A percentile compares a stretch with the other conserved stretches of the same genome.
These are phyloP conservation scores for Fraxinus baroniana DNA, from an alignment of 305 asterid species.

Conservation along the genomic window DNA sequence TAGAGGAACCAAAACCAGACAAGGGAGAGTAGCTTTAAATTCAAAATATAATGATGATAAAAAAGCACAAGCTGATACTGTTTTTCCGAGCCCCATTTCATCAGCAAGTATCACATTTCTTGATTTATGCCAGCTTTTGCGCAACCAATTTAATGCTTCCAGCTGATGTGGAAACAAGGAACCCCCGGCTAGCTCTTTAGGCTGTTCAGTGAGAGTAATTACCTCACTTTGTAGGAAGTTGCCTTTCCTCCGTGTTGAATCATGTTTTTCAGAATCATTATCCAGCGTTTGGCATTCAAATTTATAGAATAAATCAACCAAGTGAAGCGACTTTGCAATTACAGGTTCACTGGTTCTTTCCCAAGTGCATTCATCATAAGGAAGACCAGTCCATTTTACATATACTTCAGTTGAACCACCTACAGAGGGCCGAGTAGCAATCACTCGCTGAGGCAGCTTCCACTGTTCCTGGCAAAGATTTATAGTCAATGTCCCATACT, in stretches of 20 bases:
- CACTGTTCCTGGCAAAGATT: conserved; percentile 84
- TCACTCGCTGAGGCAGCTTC: conserved; percentile 85
- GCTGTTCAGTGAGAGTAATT: conserved; percentile 81
- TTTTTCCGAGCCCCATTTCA: conserved; percentile 99
- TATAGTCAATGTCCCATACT: conserved; percentile 73
- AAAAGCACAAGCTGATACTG: conserved; percentile 96
- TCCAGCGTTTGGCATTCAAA: conserved; percentile 71
- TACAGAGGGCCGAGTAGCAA: conserved; percentile 60
- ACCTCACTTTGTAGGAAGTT: conserved; percentile 52
- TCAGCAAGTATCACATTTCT: conserved; percentile 98
- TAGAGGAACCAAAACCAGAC: conserved; percentile 94
- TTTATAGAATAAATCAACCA: conserved; percentile 68
- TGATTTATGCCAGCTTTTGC: conserved; percentile 87
- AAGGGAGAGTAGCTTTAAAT: conserved; percentile 78
- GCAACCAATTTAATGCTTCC: conserved; percentile 98
- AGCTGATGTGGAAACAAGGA: conserved; percentile 95
- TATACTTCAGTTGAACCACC: conserved; percentile 70
- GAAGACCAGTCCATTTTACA: conserved; percentile 89
- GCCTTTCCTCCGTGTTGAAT: conserved; percentile 34
- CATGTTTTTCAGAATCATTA: conserved; percentile 49
- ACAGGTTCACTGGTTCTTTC: conserved; percentile 78
- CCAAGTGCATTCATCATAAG: conserved; percentile 99
- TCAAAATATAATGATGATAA: conserved; percentile 80
- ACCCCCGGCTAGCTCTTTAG: conserved; percentile 84
- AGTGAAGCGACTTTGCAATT: conserved; percentile 53